A percentile compares a stretch with the other conserved stretches of the same genome.
Conservation (phyloP, 345 rosid species). For the Acer yangbiense region DNA sequence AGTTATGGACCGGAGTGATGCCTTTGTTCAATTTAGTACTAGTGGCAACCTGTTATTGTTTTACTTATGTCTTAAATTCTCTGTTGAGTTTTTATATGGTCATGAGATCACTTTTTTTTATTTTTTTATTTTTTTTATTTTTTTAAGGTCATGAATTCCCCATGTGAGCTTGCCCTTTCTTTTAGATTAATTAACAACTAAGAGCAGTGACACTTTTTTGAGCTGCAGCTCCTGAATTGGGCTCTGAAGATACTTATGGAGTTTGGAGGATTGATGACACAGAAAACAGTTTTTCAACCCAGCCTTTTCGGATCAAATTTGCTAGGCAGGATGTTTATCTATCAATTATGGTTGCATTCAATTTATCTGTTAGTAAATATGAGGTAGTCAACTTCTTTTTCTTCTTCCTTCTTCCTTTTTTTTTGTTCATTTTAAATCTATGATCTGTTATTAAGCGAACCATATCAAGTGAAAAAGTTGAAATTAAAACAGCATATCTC, state of each 20-base stretch:
- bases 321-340: conserved; percentile 50
- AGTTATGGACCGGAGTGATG: neutral
- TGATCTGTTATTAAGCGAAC: conserved; percentile 7
- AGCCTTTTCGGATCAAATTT: conserved; percentile 46
- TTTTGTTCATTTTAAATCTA: neutral
- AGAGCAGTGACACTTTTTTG: neutral
- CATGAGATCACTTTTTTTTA: no score
- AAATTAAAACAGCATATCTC: neutral
- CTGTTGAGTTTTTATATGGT: no score
- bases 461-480: neutral
- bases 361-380: conserved; percentile 24
- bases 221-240: conserved; percentile 39
- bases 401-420: neutral
- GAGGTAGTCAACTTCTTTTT: conserved; percentile 30
- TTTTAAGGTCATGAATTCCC: neutral
- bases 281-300: conserved; percentile 48
- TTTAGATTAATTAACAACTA: neutral
- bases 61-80: no score
- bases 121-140: no score
- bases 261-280: conserved; percentile 49
- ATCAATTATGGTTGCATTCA: conserved; percentile 43
- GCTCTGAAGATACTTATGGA: conserved; percentile 34
- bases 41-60: neutral
- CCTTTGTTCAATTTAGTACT: neutral
- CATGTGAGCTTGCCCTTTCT: conserved; percentile 3